Evolutionary conservation across 2,329 filamentous ascomycete species (phyloP).

Genomic region (Colletotrichum echinochloae): DNA sequence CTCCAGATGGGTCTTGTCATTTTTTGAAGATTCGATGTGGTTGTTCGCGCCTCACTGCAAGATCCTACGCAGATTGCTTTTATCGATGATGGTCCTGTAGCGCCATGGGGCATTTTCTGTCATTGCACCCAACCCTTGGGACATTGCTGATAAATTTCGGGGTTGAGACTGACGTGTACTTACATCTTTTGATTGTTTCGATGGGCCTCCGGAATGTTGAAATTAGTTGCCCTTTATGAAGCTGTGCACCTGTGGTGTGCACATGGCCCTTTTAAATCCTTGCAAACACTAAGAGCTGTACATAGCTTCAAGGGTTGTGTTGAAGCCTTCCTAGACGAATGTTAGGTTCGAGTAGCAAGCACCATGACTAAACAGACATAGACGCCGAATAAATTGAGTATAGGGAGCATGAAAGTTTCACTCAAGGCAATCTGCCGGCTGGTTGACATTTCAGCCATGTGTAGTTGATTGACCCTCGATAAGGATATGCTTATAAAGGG

Average conservation of each 20-base stretch:
- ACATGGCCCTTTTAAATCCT: background rate
- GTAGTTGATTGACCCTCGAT: background rate
- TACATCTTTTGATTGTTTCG: too few species aligned
- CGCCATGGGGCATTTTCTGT: constrained; percentile 74
- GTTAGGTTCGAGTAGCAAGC: background rate
- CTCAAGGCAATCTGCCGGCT: background rate
- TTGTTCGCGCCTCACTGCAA: constrained; percentile 54
- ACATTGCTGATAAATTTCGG: constrained; percentile 68
- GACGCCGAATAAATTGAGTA: background rate
- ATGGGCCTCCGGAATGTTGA: background rate
- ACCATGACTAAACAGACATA: background rate
- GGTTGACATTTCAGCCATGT: background rate
- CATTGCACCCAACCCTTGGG: constrained; percentile 65
- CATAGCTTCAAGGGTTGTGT: background rate
- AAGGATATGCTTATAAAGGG: background rate
- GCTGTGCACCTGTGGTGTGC: background rate
- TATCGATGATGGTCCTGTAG: constrained; percentile 72
- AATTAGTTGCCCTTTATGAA: background rate
- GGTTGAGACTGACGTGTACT: too few species aligned
- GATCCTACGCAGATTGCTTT: constrained; percentile 62
- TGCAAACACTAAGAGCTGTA: background rate
- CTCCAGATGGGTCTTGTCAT: constrained; percentile 63
- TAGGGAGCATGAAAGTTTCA: background rate
- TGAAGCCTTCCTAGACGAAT: background rate
- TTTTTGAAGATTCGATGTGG: constrained; percentile 56